Evolutionary conservation across 257 asterid genomes (phyloP), one percentile per base, ranked within the genome.

Genomic region (Cynanchum wilfordii): DNA sequence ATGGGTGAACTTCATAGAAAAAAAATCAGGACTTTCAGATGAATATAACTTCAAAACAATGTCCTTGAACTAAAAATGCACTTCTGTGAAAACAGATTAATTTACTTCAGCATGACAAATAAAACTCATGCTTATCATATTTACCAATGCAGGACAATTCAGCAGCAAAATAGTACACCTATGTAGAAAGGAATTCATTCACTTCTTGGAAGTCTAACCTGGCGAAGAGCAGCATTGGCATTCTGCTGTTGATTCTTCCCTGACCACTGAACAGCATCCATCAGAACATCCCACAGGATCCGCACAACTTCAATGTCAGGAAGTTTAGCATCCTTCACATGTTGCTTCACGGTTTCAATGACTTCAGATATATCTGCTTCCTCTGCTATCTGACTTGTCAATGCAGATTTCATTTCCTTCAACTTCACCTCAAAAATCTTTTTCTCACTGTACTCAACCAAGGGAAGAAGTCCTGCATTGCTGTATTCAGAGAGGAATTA

Each of bases 191-290:
- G 38, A 59, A 27, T 11, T 27, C 5, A 60, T 60, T 44, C 20
- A 70, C 7, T 19, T n/a, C 9, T 17, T 22, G n/a, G 0, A 60
- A 36, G 29, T 15, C 55, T 36, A 79, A 93, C 98, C 98, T 89
- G 98, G 22, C 97, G 98, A 75, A 93, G 86, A 51, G 93, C 97
- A 29, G 84, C 79, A 80, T 93, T 93, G 52, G 98, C 95, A 79
- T 93, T 93, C 77, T 93, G 98, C 78, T 93, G 98, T 79, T 93
- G 98, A 76, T 93, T 93, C 85, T 93, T 93, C 47, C 94, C 97
- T 62, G 98, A 93, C 98, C 98, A 91, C 71, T 91, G 97, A 73
- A 93, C 96, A 51, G 98, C 96, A 84, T 93, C 98, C 98, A 93
- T 93, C 87, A 94, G 77, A 40, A 89, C 90, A 86, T 94, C 97